Base-by-base conservation (phyloP, 495 filamentous ascomycete species). In the Penicillium salamii region DNA sequence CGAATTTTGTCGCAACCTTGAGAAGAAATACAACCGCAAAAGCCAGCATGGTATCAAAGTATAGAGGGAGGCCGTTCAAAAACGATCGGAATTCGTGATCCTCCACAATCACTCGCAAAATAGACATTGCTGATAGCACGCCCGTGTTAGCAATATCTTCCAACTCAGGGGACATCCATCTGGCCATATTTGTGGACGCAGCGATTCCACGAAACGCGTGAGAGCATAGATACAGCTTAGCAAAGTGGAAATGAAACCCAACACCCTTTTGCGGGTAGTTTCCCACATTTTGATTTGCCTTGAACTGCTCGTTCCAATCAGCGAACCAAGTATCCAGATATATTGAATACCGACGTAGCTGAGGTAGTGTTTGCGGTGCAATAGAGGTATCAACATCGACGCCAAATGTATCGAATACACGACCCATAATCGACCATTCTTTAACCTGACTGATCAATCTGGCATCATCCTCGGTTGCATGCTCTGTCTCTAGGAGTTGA, bases 381-480 rank as follows among this genome's bases (percentile, higher is more conserved):
- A 71, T 48, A 3, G 64, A 54, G 6, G 56, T 59, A 15, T 72
- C 67, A 12, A 70, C 63, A 42, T 70, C 67, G 7, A 66, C 61
- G 5, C 70, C 68, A 43, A 71, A 71, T 1, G 61, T 69, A 28
- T 70, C 70, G 41, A 66, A 71, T 0, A 71, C 58, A n/a, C 62
- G 52, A 9, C 50, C 54, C 6, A 53, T 20, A 5, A 70, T 49
- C 8, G 58, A 63, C 68, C 70, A 73, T 29, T 58, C 50, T 20
- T 69, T 58, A 2, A 71, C 65, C 36, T 73, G 67, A 18, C 63
- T 70, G 12, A 73, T 53, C 3, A 73, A 38, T 29, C 65, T 50
- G 7, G 60, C 61, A 46, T 70, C 67, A 29, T 68, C 62, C 21
- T 66, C 65, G 2, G 63, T 68, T 1, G 67, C 63, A 48, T 62